Conservation (phyloP, 305 asterid species). For the Fraxinus nigra region DNA sequence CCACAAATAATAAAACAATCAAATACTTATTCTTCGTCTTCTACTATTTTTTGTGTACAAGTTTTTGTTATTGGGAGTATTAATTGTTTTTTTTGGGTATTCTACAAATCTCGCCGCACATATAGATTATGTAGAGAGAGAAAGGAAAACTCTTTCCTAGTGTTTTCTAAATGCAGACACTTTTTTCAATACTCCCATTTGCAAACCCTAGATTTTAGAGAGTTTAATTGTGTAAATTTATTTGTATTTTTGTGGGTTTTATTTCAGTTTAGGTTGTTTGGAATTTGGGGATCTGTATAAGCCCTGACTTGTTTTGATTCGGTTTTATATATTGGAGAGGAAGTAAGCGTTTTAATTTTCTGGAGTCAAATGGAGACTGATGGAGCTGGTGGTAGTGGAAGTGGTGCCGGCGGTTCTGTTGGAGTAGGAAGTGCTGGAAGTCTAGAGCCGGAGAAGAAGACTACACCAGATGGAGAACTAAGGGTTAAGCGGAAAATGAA, state of each 20-base stretch:
- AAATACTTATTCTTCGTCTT: conserved; percentile 26
- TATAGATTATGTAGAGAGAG: conserved; percentile 41
- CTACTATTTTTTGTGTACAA: conserved; percentile 13
- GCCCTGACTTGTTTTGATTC: conserved; percentile 24
- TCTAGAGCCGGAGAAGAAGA: conserved; percentile 51
- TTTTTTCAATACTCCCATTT: conserved; percentile 14
- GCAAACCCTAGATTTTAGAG: conserved; percentile 36
- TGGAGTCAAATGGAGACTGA: conserved; percentile 52
- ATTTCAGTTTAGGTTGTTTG: conserved; percentile 33
- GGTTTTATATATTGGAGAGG: conserved; percentile 11
- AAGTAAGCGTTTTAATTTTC: conserved; percentile 18
- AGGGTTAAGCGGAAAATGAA: conserved; percentile 79
- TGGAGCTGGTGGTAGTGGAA: conserved; percentile 28
- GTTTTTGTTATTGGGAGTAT: conserved; percentile 27
- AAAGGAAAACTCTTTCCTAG: conserved; percentile 24
- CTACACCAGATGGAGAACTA: conserved; percentile 49
- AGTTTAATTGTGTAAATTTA: conserved; percentile 14
- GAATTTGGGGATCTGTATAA: conserved; percentile 31
- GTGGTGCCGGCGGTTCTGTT: conserved; percentile 10
- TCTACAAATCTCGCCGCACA: conserved; percentile 76
- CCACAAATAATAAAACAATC: conserved; percentile 30
- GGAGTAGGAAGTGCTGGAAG: conserved; percentile 34
- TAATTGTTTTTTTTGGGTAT: conserved; percentile 54
- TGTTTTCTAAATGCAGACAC: conserved; percentile 18
- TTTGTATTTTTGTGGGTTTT: conserved; percentile 12